Base-by-base conservation (phyloP, 2,329 filamentous ascomycete species). In the Fusarium ramigenum region DNA sequence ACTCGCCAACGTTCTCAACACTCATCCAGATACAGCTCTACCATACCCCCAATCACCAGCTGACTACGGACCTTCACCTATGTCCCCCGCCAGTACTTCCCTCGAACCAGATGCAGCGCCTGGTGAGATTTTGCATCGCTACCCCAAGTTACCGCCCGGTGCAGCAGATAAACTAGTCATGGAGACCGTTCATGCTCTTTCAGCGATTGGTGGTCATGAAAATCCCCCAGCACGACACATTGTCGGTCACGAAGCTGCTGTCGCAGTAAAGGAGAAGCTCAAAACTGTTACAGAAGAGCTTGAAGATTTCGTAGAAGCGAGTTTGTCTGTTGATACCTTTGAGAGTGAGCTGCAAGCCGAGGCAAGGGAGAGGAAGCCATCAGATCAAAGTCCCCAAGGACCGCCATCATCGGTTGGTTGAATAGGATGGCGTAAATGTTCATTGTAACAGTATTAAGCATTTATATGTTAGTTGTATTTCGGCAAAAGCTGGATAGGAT, bases 231-330 rank as follows among this genome's bases (percentile, higher is more conserved):
- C 95, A 2, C 87, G 96, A 37, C 96, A 98, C 80, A 98, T 98
- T 77, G 95, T 98, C 5, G 96, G 96, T 0, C 90, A 93, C 61
- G 96, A 98, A 81, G 96, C 94, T 2, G 93, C 96, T 18, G 88
- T 90, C 10, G 93, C 93, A 44, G 96, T 98, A 43, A 97, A 96
- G 81, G 96, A 98, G 83, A 98, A 98, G 84, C 85, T 99, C 63
- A 97, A 97, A 85, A 98, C 95, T 4, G 94, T 98, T 6, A 97
- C 94, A 72, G 95, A 98, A 81, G 96, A 98, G 84, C 84, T 98
- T 63, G 96, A 98, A 81, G 96, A 98, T 75, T 98, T 98, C 82
- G 92, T 97, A 34, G 94, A 97, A 77, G 92, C 95, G 32, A 98
- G 95, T 78, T 87, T 93, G 73, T 92, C 93, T 1, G 95, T 96